These are phyloP conservation scores for Hirschfeldia incana DNA, from an alignment of 345 rosid genomes.

Conservation along the genomic window DNA sequence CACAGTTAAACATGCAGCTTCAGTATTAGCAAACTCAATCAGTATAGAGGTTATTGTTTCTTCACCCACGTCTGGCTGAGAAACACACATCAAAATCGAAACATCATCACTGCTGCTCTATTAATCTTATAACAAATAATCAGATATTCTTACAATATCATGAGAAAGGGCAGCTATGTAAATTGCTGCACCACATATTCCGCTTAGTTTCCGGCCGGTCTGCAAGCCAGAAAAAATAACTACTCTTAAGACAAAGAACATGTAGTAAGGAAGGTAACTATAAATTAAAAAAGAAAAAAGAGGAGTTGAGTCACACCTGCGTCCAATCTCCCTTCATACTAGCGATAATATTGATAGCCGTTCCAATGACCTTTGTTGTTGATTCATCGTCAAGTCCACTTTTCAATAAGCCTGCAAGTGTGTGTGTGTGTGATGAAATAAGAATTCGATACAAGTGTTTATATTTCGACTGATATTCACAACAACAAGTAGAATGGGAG, in stretches of 20 bases:
- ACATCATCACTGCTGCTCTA: neutral
- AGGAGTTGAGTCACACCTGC: neutral
- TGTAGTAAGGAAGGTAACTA: neutral
- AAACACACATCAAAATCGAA: slow-evolving; percentile 18
- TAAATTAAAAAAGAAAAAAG: neutral
- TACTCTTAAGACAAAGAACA: neutral
- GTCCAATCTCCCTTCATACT: neutral
- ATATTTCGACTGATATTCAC: neutral
- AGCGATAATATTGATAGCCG: neutral
- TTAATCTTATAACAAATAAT: neutral
- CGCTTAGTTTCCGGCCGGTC: neutral
- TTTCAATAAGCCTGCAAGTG: neutral
- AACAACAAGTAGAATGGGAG: no score
- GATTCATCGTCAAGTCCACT: neutral
- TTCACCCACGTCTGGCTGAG: slow-evolving; percentile 74
- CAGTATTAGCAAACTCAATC: slow-evolving; percentile 82
- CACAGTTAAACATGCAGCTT: slow-evolving; percentile 84
- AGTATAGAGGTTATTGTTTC: slow-evolving; percentile 83
- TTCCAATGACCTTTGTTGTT: neutral
- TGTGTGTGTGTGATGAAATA: neutral
- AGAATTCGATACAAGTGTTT: neutral
- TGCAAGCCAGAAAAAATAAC: neutral
- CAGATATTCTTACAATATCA: slow-evolving; percentile 65
- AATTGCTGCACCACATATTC: neutral
- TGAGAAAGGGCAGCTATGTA: neutral